Percentiles rank a stretch among this genome's conserved stretches.
Evolutionary conservation across 2,329 filamentous ascomycete species (phyloP).

Genomic region (Gaeumannomyces sp.): DNA sequence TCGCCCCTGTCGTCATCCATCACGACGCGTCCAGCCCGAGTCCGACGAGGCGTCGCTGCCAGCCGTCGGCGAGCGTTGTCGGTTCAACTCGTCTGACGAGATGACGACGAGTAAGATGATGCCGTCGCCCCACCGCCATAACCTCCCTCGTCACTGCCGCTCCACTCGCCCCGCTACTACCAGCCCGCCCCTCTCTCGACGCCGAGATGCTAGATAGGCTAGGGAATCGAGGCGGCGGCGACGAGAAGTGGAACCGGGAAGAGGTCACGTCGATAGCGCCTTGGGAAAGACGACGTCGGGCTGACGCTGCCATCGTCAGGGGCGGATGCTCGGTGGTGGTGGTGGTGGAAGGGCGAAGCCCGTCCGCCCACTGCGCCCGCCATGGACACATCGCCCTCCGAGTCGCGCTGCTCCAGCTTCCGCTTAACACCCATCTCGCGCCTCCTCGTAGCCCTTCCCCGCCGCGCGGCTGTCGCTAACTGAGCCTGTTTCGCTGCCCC

Average conservation of each 20-base stretch:
- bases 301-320: conserved; percentile 10
- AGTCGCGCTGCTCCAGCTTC: conserved; percentile 20
- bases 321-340: background rate
- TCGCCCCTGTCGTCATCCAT: conserved; percentile 62
- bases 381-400: conserved; percentile 44
- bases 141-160: conserved; percentile 7
- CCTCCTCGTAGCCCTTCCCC: conserved; percentile 13
- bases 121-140: background rate
- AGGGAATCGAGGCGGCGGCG: conserved; percentile 1
- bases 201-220: background rate
- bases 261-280: conserved; percentile 4
- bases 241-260: background rate
- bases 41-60: conserved; percentile 12
- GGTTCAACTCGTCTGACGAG: conserved; percentile 9
- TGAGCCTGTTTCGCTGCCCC: conserved; percentile 16
- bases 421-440: conserved; percentile 14
- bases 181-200: background rate
- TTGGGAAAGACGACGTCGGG: background rate
- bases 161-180: background rate
- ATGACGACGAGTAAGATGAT: conserved; percentile 8
- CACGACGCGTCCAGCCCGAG: conserved; percentile 47
- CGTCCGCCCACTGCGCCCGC: conserved; percentile 14
- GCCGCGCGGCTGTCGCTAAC: conserved; percentile 21
- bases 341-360: background rate
- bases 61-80: conserved; percentile 8